These are phyloP conservation scores for Alopecurus myosuroides DNA, from an alignment of 176 grass and related monocot species.

Conservation along the genomic window DNA sequence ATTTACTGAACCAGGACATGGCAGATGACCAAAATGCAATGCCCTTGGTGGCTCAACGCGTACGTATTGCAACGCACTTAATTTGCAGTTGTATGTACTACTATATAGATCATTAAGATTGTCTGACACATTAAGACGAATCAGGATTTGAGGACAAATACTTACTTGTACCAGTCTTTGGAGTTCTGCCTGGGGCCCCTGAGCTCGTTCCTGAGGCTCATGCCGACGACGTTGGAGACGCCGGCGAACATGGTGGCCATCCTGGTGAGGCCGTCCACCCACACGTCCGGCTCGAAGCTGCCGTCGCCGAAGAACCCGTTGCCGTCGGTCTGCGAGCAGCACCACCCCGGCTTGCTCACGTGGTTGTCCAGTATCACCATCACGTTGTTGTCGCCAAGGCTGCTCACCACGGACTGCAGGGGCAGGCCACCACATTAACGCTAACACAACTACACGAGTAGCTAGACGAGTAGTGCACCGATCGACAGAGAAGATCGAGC, in stretches of 20 bases:
- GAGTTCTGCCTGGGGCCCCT: conserved; percentile 61
- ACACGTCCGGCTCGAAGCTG: conserved; percentile 65
- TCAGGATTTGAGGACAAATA: neutral
- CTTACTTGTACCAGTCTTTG: conserved; percentile 84
- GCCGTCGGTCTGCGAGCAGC: conserved; percentile 60
- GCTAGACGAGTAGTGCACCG: too few species aligned
- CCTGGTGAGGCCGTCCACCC: conserved; percentile 56
- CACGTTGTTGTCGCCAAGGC: conserved; percentile 52
- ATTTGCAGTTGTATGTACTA: neutral
- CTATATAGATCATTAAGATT: neutral
- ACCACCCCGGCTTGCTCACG: conserved; percentile 86
- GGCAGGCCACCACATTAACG: neutral
- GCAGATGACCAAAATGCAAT: neutral
- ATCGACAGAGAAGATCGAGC: too few species aligned
- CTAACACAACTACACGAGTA: neutral
- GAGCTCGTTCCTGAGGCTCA: conserved; percentile 96
- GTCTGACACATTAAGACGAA: neutral
- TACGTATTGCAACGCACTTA: neutral
- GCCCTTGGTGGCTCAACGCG: neutral
- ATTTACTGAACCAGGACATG: conserved; percentile 29
- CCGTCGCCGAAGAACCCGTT: conserved; percentile 91
- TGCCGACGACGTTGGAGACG: conserved; percentile 58
- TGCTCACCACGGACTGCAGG: conserved; percentile 61
- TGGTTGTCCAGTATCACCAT: conserved; percentile 98
- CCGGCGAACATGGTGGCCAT: conserved; percentile 65